Percentiles rank a stretch among this genome's conserved stretches.
These are phyloP conservation scores for Globisporangium emineosum DNA, from an alignment of 352 stramenopile genomes.

Conservation along the genomic window DNA sequence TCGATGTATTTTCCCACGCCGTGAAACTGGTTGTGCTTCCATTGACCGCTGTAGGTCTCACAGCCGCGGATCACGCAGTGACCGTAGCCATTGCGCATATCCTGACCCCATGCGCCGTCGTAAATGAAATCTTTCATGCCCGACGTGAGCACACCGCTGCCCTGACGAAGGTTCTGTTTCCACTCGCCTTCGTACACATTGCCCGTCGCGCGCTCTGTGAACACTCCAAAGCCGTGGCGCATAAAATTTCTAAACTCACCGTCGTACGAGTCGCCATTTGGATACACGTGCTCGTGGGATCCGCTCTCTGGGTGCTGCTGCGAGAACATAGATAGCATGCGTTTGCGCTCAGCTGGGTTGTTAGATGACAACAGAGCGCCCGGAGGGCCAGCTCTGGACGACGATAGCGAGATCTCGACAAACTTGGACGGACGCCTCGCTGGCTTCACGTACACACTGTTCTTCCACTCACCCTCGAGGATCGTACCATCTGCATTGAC, in stretches of 20 bases:
- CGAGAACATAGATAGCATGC: conserved; percentile 10
- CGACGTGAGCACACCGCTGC: conserved; percentile 61
- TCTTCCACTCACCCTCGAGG: conserved; percentile 71
- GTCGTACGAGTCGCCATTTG: conserved; percentile 73
- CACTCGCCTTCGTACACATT: conserved; percentile 77
- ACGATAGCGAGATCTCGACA: conserved; percentile 55
- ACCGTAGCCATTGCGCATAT: conserved; percentile 59
- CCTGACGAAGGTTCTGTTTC: conserved; percentile 52
- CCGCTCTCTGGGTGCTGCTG: conserved; percentile 31
- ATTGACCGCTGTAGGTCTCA: conserved; percentile 76
- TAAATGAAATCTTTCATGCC: conserved; percentile 81
- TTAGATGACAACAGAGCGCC: background rate
- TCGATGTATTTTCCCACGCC: conserved; percentile 78
- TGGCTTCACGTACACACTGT: conserved; percentile 59
- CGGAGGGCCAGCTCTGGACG: conserved; percentile 2
- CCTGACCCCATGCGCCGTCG: conserved; percentile 64
- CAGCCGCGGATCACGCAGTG: conserved; percentile 74
- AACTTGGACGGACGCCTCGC: conserved; percentile 41
- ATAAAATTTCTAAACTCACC: conserved; percentile 48
- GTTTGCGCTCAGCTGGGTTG: conserved; percentile 1
- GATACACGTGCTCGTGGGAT: conserved; percentile 39
- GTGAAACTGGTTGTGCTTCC: conserved; percentile 73
- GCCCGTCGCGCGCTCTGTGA: conserved; percentile 55
- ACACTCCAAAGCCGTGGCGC: conserved; percentile 56
- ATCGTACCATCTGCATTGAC: conserved; percentile 56